Conservation (phyloP, 257 asterid species). For the Paulownia fortunei region DNA sequence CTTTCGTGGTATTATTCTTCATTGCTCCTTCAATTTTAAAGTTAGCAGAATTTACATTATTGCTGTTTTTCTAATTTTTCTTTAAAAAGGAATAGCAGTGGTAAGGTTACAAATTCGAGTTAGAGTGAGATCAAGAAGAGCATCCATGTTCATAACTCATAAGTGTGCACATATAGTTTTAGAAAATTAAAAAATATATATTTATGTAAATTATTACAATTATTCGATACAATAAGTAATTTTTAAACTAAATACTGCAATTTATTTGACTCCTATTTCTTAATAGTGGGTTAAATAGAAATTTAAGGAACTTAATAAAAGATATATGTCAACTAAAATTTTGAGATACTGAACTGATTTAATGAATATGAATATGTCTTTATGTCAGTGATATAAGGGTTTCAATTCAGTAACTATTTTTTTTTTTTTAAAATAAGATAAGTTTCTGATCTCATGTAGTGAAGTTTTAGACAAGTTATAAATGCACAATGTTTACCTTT, state of each 20-base stretch:
- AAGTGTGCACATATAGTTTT: too few relatives aligned
- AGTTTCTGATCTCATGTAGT: not conserved
- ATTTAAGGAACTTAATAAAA: not conserved
- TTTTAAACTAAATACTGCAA: too few relatives aligned
- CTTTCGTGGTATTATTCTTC: not conserved
- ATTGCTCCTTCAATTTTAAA: not conserved
- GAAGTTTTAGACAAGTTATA: not conserved
- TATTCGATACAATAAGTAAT: too few relatives aligned
- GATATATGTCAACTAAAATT: not conserved
- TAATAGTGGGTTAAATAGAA: not conserved
- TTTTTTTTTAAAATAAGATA: not conserved
- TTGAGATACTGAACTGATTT: not conserved
- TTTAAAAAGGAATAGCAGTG: too few relatives aligned
- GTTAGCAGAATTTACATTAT: too few relatives aligned
- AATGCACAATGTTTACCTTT: not conserved
- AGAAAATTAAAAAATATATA: too few relatives aligned
- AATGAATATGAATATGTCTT: not conserved
- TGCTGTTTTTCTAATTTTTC: too few relatives aligned
- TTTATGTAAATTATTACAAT: too few relatives aligned
- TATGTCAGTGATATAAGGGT: not conserved
- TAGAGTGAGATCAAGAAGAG: too few relatives aligned
- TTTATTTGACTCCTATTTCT: too few relatives aligned
- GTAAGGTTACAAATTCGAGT: too few relatives aligned
- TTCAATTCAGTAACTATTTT: not conserved
- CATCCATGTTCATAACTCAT: too few relatives aligned